phyloP scores from a whole-genome alignment of 495 filamentous ascomycete species.

The Daldinia vernicosa region DNA sequence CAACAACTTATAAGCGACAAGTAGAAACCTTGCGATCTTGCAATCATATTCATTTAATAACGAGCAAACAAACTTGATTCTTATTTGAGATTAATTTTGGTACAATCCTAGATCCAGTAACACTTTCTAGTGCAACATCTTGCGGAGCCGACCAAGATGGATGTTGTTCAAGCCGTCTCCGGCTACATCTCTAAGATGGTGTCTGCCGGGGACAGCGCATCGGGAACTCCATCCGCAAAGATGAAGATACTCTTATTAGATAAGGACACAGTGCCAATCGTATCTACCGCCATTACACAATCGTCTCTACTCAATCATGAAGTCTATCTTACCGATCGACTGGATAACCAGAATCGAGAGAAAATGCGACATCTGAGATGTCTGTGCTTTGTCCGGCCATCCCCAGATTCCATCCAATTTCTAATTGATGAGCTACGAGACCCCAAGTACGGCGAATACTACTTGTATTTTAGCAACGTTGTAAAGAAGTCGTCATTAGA shows the following conservation, averaged over 20 bases:
- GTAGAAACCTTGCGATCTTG: background rate
- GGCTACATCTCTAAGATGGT: slow-evolving; percentile 99
- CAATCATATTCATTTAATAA: background rate
- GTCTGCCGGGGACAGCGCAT: slow-evolving; percentile 78
- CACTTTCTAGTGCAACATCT: background rate
- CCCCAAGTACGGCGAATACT: slow-evolving; percentile 97
- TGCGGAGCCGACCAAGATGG: slow-evolving; percentile 67
- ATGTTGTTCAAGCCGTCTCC: slow-evolving; percentile 88
- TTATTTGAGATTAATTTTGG: slow-evolving; percentile 6
- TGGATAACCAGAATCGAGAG: slow-evolving; percentile 90
- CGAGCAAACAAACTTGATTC: background rate
- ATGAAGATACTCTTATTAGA: slow-evolving; percentile 99
- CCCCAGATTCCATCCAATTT: slow-evolving; percentile 87
- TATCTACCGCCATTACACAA: slow-evolving; percentile 94
- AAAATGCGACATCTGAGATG: slow-evolving; percentile 98
- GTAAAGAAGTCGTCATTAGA: slow-evolving; percentile 96
- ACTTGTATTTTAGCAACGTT: slow-evolving; percentile 96
- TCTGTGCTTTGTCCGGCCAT: slow-evolving; percentile 90
- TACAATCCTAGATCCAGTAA: background rate
- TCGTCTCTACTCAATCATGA: slow-evolving; percentile 96
- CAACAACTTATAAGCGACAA: slow-evolving; percentile 1
- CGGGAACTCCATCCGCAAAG: slow-evolving; percentile 80
- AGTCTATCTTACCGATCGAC: slow-evolving; percentile 94
- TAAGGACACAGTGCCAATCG: slow-evolving; percentile 90
- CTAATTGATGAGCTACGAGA: slow-evolving; percentile 96